A percentile compares a stretch with the other conserved stretches of the same genome.
Conservation (phyloP, 1,139 yeast species). For the Debaryomycetaceae sp. region DNA sequence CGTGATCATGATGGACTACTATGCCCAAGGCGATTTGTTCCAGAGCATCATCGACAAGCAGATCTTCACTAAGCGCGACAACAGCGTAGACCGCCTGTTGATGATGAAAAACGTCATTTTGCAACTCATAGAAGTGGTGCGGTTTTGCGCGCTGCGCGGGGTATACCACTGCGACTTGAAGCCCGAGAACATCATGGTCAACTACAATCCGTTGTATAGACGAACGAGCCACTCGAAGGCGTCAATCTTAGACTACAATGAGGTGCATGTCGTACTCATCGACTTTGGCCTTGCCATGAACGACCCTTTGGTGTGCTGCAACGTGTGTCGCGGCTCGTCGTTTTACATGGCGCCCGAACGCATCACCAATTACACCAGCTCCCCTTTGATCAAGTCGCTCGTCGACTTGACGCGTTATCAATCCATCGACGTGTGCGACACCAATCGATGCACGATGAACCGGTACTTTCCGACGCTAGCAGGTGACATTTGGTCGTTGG, state of each 20-base stretch:
- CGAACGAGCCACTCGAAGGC: conserved; percentile 13
- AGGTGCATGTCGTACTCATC: conserved; percentile 59
- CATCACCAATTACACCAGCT: conserved; percentile 44
- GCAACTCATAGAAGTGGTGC: conserved; percentile 70
- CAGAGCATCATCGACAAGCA: conserved; percentile 69
- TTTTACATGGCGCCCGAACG: conserved; percentile 95
- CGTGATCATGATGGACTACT: conserved; percentile 78
- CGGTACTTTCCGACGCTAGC: conserved; percentile 60
- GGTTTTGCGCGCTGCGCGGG: conserved; percentile 60
- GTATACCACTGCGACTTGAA: conserved; percentile 88
- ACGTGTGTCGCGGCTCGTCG: conserved; percentile 80
- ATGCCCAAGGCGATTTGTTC: conserved; percentile 79
- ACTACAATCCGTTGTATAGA: conserved; percentile 25
- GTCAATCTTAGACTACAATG: conserved; percentile 43
- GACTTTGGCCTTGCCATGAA: conserved; percentile 84
- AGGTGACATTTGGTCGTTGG: conserved; percentile 88
- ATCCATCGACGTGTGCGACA: conserved; percentile 15
- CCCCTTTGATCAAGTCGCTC: conserved; percentile 21
- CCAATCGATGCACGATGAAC: conserved; percentile 18
- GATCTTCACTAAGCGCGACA: conserved; percentile 42
- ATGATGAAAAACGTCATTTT: conserved; percentile 68
- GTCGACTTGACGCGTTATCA: conserved; percentile 29
- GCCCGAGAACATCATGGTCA: conserved; percentile 80
- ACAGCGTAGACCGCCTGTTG: conserved; percentile 20
- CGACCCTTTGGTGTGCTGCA: conserved; percentile 55